These are phyloP conservation scores for Phoma herbarum DNA, from an alignment of 2,329 filamentous ascomycete genomes.

Conservation along the genomic window DNA sequence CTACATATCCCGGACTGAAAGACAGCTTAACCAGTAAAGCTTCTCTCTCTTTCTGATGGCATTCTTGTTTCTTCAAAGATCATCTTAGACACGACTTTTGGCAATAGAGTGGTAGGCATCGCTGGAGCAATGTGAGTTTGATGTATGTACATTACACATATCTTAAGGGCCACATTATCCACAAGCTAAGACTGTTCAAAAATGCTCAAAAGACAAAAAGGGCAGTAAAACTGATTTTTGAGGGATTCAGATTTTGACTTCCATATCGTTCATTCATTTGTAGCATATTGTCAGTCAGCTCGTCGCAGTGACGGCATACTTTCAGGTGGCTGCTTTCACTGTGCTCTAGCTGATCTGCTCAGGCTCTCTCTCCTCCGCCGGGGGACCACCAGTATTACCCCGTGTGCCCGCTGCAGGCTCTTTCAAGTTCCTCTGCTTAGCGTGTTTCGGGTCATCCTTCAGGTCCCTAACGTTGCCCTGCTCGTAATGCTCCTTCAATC, in stretches of 20 bases:
- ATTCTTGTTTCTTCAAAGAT: not conserved
- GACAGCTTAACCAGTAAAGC: too few relatives aligned
- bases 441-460: constrained; percentile 47
- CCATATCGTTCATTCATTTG: not conserved
- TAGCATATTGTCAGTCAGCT: not conserved
- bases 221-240: too few relatives aligned
- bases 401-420: constrained; percentile 48
- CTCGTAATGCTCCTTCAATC: constrained; percentile 45
- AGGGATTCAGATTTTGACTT: not conserved
- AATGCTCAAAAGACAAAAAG: too few relatives aligned
- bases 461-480: constrained; percentile 27
- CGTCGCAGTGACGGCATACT: not conserved
- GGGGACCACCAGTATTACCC: constrained; percentile 40
- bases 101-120: not conserved
- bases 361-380: constrained; percentile 50
- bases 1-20: too few relatives aligned
- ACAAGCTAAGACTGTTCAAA: too few relatives aligned
- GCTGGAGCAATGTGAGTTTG: not conserved
- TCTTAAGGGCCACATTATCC: too few relatives aligned
- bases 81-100: not conserved
- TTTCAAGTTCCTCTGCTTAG: constrained; percentile 50
- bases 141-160: not conserved
- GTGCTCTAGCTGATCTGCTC: not conserved
- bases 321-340: too few relatives aligned
- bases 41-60: too few relatives aligned